Conservation (phyloP, 2,329 filamentous ascomycete genomes). For the Scytalidium lignicola region DNA sequence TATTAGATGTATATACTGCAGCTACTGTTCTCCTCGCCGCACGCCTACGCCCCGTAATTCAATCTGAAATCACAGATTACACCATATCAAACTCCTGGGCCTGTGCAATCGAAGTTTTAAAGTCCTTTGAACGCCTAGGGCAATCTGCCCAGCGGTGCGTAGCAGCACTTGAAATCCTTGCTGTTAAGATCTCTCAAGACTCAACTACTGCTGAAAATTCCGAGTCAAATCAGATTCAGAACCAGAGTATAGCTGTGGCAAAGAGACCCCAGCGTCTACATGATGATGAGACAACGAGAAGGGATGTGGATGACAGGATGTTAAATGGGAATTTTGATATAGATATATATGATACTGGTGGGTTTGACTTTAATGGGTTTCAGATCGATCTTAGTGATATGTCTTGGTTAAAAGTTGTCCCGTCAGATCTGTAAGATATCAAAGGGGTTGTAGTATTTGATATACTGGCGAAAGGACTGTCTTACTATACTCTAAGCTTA, state of each 20-base stretch:
- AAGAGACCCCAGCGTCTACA: background rate
- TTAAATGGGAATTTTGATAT: background rate
- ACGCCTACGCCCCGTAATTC: background rate
- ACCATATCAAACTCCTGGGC: constrained; percentile 1
- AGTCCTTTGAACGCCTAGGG: constrained; percentile 29
- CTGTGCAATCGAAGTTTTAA: constrained; percentile 16
- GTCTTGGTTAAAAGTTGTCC: background rate
- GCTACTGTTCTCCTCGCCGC: constrained; percentile 2
- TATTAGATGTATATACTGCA: constrained; percentile 1
- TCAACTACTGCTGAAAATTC: background rate
- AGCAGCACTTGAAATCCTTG: constrained; percentile 29
- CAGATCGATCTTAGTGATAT: background rate
- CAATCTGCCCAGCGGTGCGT: constrained; percentile 29
- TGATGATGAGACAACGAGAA: background rate
- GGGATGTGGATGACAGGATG: background rate
- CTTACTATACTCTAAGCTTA: background rate
- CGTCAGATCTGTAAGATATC: background rate
- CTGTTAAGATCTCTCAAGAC: background rate
- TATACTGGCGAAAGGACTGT: too few relatives aligned
- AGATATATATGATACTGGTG: background rate
- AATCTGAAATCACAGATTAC: background rate
- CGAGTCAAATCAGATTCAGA: background rate
- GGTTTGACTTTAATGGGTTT: background rate
- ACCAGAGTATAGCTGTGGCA: background rate
- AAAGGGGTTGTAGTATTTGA: too few relatives aligned